Base-by-base conservation (phyloP, 2,329 filamentous ascomycete genomes). In the Immersiporthe knoxdaviesiana region DNA sequence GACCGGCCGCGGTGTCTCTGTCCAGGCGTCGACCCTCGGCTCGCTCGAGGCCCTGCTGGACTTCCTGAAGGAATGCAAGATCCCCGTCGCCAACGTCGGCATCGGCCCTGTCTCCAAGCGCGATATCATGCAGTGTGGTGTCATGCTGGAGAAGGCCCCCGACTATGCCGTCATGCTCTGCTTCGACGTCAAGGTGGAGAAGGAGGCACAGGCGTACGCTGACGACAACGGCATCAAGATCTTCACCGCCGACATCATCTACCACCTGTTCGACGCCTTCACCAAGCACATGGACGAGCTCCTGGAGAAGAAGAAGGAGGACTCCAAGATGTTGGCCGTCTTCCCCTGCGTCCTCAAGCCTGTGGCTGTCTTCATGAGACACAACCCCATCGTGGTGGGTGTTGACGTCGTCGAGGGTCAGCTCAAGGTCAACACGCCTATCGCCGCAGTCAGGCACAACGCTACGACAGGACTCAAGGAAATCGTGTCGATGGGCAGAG, bases 81-180 rank as follows among this genome's bases (percentile, higher is more conserved):
- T 99, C 79, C 96, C 96, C 1, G 96, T 99, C 30, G 92, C 94
- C 75, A 97, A 97, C 79, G 97, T 99, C 72, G 95, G 93, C 70
- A 98, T 99, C 76, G 96, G 96, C 62, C 96, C 96, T 2, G 95
- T 99, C 52, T 98, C 92, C 88, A 97, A 97, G 85, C 93, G 96
- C 76, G 96, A 99, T 81, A 92, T 99, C 67, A 96, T 98, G 88
- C 94, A 90, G 89, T 87, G 93, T 84, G 94, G 93, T 77, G 92
- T 93, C 74, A 99, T 99, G 96, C 80, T 98, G 76, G 96, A 99
- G 82, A 98, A 97, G 84, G 88, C 91, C 21, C 93, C 93, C 74
- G 94, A 99, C 78, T 97, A 91, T 75, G 96, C 96, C n/a, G 93
- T 98, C 78, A 99, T 99, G 96, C 90, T 99, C 64, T 98, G 96